A percentile compares a stretch with the other conserved stretches of the same genome.
phyloP scores from a whole-genome alignment of 2,329 filamentous ascomycete genomes.

The Epichloe scottii region DNA sequence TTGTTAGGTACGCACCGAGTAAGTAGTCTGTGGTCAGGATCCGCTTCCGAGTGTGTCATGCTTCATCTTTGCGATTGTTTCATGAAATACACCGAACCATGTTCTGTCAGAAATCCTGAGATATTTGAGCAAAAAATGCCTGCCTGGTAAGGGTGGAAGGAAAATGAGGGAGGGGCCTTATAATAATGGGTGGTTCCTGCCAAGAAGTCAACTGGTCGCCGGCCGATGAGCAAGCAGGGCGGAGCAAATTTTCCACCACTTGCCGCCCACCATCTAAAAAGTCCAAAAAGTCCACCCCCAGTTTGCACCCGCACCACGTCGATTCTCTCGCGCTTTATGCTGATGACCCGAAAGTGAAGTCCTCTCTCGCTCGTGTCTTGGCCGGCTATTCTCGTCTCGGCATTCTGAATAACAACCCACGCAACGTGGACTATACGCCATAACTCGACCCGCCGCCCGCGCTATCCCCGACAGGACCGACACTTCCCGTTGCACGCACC shows the following conservation, averaged over 20 bases:
- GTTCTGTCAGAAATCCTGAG: too few relatives aligned
- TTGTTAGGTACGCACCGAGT: too few relatives aligned
- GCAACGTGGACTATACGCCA: not conserved
- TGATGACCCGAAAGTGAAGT: too few relatives aligned
- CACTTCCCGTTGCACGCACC: too few relatives aligned
- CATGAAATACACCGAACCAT: too few relatives aligned
- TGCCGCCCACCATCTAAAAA: not conserved
- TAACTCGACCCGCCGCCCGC: not conserved
- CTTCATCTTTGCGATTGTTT: too few relatives aligned
- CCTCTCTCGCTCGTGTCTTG: too few relatives aligned
- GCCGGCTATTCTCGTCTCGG: not conserved
- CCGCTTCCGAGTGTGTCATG: too few relatives aligned
- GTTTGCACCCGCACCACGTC: not conserved
- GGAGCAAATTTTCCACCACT: conserved; percentile 8
- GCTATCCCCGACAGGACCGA: not conserved
- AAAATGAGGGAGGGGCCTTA: not conserved
- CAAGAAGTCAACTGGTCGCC: not conserved
- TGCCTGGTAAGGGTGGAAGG: too few relatives aligned
- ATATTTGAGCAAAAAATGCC: too few relatives aligned
- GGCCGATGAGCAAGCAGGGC: not conserved
- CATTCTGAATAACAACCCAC: not conserved
- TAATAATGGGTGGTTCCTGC: not conserved
- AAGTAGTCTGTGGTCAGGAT: too few relatives aligned
- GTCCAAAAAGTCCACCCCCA: not conserved
- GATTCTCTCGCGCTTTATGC: not conserved